phyloP scores from a whole-genome alignment of 1,284 basidiomycete genomes.

The Ustilago lituana region DNA sequence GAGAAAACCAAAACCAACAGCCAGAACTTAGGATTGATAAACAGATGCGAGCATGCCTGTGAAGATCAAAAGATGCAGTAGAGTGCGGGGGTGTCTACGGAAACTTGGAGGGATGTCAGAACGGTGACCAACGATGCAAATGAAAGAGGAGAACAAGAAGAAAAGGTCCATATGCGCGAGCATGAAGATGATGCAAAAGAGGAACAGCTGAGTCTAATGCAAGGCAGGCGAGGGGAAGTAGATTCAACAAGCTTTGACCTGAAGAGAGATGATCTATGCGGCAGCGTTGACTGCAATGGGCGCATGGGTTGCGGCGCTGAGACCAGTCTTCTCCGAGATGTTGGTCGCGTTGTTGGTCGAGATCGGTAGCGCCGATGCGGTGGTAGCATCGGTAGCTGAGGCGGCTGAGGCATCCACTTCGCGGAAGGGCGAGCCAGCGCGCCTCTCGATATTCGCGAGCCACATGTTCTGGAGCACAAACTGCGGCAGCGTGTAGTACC shows the following conservation, averaged over 20 bases:
- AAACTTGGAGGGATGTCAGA: neutral
- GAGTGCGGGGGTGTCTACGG: too few species aligned
- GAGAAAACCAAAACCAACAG: slow-evolving; percentile 1
- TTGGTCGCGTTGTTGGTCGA: too few species aligned
- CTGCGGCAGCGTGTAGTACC: slow-evolving; percentile 57
- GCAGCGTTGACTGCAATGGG: slow-evolving; percentile 32
- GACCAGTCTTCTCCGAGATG: slow-evolving; percentile 25
- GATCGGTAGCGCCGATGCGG: neutral
- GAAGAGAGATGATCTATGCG: slow-evolving; percentile 12
- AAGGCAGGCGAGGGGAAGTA: too few species aligned
- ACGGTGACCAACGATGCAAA: neutral
- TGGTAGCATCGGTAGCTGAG: neutral
- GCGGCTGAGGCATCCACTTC: slow-evolving; percentile 7
- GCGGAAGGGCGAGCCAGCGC: slow-evolving; percentile 52
- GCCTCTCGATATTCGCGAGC: slow-evolving; percentile 55
- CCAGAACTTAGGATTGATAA: neutral
- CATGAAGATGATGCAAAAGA: neutral
- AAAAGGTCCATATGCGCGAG: slow-evolving; percentile 11
- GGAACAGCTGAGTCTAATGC: too few species aligned
- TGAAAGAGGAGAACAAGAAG: neutral
- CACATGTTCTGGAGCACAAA: slow-evolving; percentile 53
- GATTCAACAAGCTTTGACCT: slow-evolving; percentile 9
- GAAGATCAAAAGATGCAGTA: too few species aligned
- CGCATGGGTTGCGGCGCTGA: slow-evolving; percentile 7
- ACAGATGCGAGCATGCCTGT: slow-evolving; percentile 9